Conservation (phyloP, 192 early-diverging fungal genomes). For the Chytriomyces confervae region DNA sequence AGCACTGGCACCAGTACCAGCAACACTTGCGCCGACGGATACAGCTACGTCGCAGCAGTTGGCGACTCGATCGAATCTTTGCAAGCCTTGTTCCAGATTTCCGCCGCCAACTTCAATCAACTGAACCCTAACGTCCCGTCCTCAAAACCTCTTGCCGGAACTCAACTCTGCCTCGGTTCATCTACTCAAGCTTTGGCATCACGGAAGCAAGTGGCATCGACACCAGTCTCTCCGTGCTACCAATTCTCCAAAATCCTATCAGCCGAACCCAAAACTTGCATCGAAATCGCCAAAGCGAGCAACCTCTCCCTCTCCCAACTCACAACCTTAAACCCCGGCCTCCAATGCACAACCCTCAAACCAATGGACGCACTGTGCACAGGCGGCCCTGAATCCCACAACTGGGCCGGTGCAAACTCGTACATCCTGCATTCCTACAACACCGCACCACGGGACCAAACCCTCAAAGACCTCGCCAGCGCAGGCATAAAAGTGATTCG, state of each 20-base stretch:
- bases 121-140: neutral
- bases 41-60: neutral
- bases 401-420: slow-evolving; percentile 24
- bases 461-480: neutral
- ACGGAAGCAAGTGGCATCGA: neutral
- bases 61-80: neutral
- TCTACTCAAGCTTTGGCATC: neutral
- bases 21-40: neutral
- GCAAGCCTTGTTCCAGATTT: neutral
- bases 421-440: slow-evolving; percentile 27
- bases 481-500: slow-evolving; percentile 20
- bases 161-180: neutral
- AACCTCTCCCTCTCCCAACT: neutral
- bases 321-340: neutral
- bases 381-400: neutral
- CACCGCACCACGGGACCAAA: neutral
- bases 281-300: neutral
- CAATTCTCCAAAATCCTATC: neutral
- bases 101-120: neutral
- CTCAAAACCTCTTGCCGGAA: neutral
- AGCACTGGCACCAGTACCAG: neutral
- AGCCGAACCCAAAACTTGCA: neutral
- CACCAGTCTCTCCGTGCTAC: neutral
- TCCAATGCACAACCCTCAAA: neutral
- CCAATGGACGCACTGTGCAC: neutral